phyloP scores from a whole-genome alignment of 2,329 filamentous ascomycete genomes.

The Pestalotiopsis fici region DNA sequence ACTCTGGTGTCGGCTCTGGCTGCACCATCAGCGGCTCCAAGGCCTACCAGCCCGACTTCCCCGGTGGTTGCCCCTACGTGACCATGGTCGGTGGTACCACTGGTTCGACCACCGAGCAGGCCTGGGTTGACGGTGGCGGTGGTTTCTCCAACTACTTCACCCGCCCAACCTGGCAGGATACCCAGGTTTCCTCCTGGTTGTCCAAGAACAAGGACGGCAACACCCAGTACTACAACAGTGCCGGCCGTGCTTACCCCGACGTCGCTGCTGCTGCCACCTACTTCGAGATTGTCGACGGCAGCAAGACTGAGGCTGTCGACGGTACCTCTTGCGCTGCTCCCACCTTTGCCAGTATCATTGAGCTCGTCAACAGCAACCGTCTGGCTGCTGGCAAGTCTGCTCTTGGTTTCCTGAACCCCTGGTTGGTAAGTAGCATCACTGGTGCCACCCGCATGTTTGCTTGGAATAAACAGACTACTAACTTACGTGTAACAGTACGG shows the following conservation, averaged over 20 bases:
- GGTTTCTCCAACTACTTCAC: conserved; percentile 51
- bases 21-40: conserved; percentile 33
- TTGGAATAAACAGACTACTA: neutral
- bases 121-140: conserved; percentile 53
- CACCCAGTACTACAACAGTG: conserved; percentile 46
- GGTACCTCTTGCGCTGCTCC: conserved; percentile 59
- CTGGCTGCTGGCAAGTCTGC: conserved; percentile 52
- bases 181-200: conserved; percentile 45
- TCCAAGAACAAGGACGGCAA: conserved; percentile 36
- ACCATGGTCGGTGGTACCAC: conserved; percentile 60
- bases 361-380: conserved; percentile 65
- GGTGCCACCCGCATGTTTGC: too few species aligned
- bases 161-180: conserved; percentile 45
- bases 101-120: conserved; percentile 49
- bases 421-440: conserved; percentile 36
- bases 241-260: conserved; percentile 62
- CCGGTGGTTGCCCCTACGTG: conserved; percentile 57
- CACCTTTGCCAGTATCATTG: conserved; percentile 63
- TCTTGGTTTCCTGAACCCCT: conserved; percentile 64
- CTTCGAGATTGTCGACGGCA: conserved; percentile 28
- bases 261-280: conserved; percentile 53
- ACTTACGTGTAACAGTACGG: conserved; percentile 33
- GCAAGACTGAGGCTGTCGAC: conserved; percentile 32
- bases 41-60: conserved; percentile 52
- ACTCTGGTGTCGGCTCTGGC: conserved; percentile 43